These are phyloP conservation scores for Aeminium ludgeri DNA, from an alignment of 495 filamentous ascomycete genomes.

Conservation along the genomic window DNA sequence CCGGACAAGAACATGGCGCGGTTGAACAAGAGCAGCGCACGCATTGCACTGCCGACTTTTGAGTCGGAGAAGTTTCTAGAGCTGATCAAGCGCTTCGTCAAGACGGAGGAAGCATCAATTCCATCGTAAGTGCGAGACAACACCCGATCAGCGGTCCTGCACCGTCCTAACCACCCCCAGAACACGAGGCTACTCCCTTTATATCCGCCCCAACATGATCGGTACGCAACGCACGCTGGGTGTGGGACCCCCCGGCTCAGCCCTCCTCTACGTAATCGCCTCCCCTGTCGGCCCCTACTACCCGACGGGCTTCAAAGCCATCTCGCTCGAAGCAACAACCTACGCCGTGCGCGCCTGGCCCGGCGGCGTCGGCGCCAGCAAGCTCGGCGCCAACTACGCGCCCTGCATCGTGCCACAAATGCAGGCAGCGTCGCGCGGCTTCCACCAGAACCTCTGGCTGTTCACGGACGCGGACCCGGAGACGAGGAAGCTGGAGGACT, in stretches of 20 bases:
- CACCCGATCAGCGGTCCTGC: slow-evolving; percentile 1
- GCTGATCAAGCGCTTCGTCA: slow-evolving; percentile 60
- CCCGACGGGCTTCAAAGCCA: slow-evolving; percentile 91
- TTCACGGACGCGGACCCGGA: slow-evolving; percentile 84
- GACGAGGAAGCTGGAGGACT: slow-evolving; percentile 73
- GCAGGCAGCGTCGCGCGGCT: slow-evolving; percentile 72
- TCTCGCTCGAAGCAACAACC: slow-evolving; percentile 81
- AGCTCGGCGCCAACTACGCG: slow-evolving; percentile 93
- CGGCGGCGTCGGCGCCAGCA: slow-evolving; percentile 90
- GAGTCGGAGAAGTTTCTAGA: slow-evolving; percentile 52
- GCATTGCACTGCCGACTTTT: slow-evolving; percentile 83
- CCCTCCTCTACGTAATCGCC: slow-evolving; percentile 84
- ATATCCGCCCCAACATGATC: slow-evolving; percentile 91
- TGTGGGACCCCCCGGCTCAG: slow-evolving; percentile 76
- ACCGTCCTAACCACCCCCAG: slow-evolving; percentile 19
- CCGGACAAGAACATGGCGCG: slow-evolving; percentile 92
- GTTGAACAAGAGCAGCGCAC: slow-evolving; percentile 70
- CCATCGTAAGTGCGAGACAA: slow-evolving; percentile 36
- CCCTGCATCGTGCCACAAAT: slow-evolving; percentile 89
- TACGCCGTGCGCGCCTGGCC: slow-evolving; percentile 96
- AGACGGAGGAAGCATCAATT: slow-evolving; percentile 75
- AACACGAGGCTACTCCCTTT: slow-evolving; percentile 70
- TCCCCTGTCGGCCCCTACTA: slow-evolving; percentile 96
- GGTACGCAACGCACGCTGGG: slow-evolving; percentile 88
- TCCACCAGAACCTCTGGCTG: slow-evolving; percentile 96